Evolutionary conservation across 768 basidiomycete species (phyloP), one percentile per base, ranked within the genome.

Genomic region (Kwoniella newhampshirensis): DNA sequence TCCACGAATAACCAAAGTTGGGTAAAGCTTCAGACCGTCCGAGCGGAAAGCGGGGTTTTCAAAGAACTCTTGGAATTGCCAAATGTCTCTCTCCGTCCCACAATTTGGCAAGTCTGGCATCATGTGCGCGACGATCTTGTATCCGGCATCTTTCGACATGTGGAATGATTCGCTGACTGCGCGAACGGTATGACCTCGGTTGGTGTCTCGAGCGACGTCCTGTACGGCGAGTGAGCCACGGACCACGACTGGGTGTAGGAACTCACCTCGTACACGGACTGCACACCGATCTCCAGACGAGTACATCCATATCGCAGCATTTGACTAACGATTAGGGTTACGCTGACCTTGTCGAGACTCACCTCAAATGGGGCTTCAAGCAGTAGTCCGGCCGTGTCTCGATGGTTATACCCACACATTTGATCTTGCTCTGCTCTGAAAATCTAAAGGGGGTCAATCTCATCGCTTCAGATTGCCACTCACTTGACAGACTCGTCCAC

Each of bases 61-160:
- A 68, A 99, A 99, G 76, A 92, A 99, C 75, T 98, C 96, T 75
- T 96, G 93, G 82, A 99, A 99, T 71, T 98, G 96, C 70, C 92
- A 92, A 44, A 99, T 83, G 77, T 99, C 96, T 54, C 96, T 85
- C 79, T 98, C 96, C 57, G 94, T 82, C 30, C 96, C 96, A 55
- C 98, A 90, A 74, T 99, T 99, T 8, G 94, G 94, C 8, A 98
- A 83, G 76, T 99, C 94, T 13, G 93, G 92, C 93, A 99, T 99
- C 96, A 98, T 98, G 75, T 99, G 96, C 18, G 93, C 93, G 26
- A 99, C 96, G 52, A 99, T 93, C 78, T 99, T 99, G 86, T 96
- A 99, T 3, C 96, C 96, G 1, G 94, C 96, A 69, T 99, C 94
- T 76, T 99, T 99, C 18, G 92, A 87, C 68, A 99, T 85, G 71